phyloP scores from a whole-genome alignment of 225 moss, liverwort and hornwort species.

The Marchantia polymorpha region DNA sequence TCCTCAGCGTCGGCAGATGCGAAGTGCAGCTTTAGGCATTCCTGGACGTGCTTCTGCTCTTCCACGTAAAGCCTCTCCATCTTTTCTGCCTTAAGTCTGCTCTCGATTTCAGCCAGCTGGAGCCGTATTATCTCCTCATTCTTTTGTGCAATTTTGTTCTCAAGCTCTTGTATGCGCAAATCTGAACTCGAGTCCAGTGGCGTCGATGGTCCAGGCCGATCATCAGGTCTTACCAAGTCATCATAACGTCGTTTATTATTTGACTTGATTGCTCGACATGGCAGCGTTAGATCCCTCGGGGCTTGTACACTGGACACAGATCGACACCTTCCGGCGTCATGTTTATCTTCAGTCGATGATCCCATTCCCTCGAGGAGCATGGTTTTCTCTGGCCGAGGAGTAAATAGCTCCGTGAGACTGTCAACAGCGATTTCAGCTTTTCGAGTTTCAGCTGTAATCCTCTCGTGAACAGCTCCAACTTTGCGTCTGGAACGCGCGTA shows the following conservation, averaged over 20 bases:
- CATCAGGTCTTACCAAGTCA: background rate
- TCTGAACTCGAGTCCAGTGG: background rate
- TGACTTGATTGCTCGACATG: background rate
- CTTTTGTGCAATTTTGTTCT: background rate
- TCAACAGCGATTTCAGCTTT: too few species aligned
- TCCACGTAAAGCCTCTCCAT: constrained; percentile 9
- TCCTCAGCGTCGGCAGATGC: background rate
- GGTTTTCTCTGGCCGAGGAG: background rate
- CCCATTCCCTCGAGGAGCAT: background rate
- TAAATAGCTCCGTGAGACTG: background rate
- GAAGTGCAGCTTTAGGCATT: constrained; percentile 6
- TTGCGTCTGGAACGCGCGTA: background rate
- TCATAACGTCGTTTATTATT: background rate
- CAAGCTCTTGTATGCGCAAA: background rate
- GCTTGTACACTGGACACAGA: background rate
- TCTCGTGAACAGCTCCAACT: background rate
- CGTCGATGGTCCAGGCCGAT: background rate
- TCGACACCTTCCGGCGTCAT: background rate
- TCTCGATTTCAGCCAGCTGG: constrained; percentile 1
- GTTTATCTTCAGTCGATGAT: background rate
- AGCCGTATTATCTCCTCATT: background rate
- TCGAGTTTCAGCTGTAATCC: background rate
- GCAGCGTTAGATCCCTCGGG: background rate
- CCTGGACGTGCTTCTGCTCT: constrained; percentile 3
- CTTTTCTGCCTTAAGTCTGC: constrained; percentile 7